Evolutionary conservation across 2,329 filamentous ascomycete species (phyloP).

Genomic region (Ambrosiella beaveri): DNA sequence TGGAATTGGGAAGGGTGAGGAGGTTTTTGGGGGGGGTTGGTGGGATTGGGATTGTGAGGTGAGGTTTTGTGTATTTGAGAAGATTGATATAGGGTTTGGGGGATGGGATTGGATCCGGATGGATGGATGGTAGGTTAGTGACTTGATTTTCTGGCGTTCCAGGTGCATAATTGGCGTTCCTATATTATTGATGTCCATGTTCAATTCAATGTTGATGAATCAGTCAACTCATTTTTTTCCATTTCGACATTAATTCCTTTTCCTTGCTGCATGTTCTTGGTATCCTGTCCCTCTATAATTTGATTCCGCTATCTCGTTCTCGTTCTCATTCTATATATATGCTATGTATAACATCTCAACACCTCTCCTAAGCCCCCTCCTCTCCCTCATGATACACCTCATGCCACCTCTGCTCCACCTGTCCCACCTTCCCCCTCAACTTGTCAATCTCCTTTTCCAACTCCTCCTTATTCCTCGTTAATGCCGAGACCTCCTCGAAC

Average conservation of each 20-base stretch:
- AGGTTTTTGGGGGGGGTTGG: conserved; percentile 70
- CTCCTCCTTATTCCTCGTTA: conserved; percentile 68
- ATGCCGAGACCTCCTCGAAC: conserved; percentile 71
- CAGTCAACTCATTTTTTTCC: no score
- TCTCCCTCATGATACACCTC: conserved; percentile 11
- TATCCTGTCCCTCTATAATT: not conserved
- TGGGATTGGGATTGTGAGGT: conserved; percentile 29
- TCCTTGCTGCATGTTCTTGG: no score
- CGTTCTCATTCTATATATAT: not conserved
- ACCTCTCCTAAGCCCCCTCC: not conserved
- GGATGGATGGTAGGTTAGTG: no score
- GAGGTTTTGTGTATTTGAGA: not conserved
- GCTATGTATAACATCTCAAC: not conserved
- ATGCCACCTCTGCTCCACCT: conserved; percentile 35
- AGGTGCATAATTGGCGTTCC: not conserved
- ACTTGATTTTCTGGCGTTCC: not conserved
- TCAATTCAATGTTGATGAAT: no score
- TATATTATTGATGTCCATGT: no score
- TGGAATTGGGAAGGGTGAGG: conserved; percentile 59
- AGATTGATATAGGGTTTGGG: not conserved
- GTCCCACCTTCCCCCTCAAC: conserved; percentile 45
- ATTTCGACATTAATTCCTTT: no score
- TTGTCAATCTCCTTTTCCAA: conserved; percentile 59
- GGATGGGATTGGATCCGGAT: not conserved
- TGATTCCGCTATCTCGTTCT: not conserved